phyloP scores from a whole-genome alignment of 2,329 filamentous ascomycete genomes.

The Botrytis paeoniae region DNA sequence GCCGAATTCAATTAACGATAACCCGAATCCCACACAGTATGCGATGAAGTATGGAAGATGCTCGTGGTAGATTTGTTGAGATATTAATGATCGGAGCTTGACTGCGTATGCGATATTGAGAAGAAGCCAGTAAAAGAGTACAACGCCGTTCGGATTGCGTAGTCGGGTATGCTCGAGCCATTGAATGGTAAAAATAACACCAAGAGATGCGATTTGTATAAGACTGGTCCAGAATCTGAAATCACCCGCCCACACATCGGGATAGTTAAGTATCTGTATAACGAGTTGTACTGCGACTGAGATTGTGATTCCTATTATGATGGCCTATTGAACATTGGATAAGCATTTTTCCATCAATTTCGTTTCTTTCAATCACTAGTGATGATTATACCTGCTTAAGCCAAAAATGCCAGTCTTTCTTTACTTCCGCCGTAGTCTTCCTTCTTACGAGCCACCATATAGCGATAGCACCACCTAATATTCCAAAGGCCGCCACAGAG shows the following conservation, averaged over 20 bases:
- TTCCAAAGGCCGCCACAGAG: constrained; percentile 72
- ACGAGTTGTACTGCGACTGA: constrained; percentile 59
- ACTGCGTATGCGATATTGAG: constrained; percentile 61
- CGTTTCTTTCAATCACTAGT: constrained; percentile 21
- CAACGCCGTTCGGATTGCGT: constrained; percentile 66
- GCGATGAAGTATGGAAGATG: constrained; percentile 61
- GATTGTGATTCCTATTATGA: constrained; percentile 55
- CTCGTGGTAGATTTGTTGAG: constrained; percentile 54
- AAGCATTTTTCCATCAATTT: constrained; percentile 14
- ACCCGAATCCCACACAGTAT: constrained; percentile 57
- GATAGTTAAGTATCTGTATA: constrained; percentile 59
- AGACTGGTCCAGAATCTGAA: constrained; percentile 71
- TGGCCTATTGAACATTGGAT: constrained; percentile 42
- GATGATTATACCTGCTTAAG: constrained; percentile 70
- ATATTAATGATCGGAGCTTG: constrained; percentile 66
- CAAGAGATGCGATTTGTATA: constrained; percentile 57
- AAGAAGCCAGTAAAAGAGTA: constrained; percentile 71
- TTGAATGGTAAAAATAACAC: constrained; percentile 63
- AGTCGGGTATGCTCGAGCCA: constrained; percentile 69
- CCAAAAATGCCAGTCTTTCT: constrained; percentile 91
- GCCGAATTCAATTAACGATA: constrained; percentile 59
- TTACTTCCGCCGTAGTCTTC: constrained; percentile 62
- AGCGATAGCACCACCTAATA: constrained; percentile 73
- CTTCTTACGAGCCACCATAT: constrained; percentile 76
- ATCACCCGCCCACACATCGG: constrained; percentile 59